Evolutionary conservation across 371 early-diverging fungal species (phyloP), one percentile per base, ranked within the genome.

Genomic region (Lichtheimia corymbifera): DNA sequence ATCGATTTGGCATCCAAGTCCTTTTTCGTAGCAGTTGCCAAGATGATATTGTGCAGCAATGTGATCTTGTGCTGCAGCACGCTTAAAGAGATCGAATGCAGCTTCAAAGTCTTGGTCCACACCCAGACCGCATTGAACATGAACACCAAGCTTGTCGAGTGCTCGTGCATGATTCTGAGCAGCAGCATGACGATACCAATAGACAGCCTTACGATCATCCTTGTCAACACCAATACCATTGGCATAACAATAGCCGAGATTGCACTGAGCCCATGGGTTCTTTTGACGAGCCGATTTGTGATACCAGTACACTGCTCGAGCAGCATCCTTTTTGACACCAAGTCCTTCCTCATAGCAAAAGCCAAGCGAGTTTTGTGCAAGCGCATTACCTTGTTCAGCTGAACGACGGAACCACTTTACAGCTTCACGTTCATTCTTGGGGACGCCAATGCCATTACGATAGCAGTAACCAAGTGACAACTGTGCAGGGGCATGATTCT

Each of bases 381-480:
- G 72, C 4, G 91, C 75, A 59, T 90, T 89, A 7, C 89, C 91
- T 66, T 83, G 84, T 61, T 83, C 70, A 15, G 91, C 90, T 9
- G 86, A 77, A 49, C 73, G 71, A 30, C 80, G 60, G 69, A 88
- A 91, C 88, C 87, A 90, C 50, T 81, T 77, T 53, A 83, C 86
- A 7, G 91, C 91, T 53, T 83, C 77, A 18, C 67, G 65, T 58
- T 87, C 81, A 57, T 87, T 79, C 63, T 86, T 86, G 53, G 80
- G 74, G 18, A 88, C 85, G 30, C 90, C 91, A 57, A 88, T 83
- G 25, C 87, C 89, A 52, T 89, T 88, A 51, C 88, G 75, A 59
- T 80, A 88, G 72, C 94, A 93, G 67, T 92, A 90, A 1, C 93
- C 96, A 15, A 95, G 80, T 9, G 88, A 86, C 25, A 94, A 83